Conservation (phyloP, 73 alveolate species). For the Diophrys appendiculata region DNA sequence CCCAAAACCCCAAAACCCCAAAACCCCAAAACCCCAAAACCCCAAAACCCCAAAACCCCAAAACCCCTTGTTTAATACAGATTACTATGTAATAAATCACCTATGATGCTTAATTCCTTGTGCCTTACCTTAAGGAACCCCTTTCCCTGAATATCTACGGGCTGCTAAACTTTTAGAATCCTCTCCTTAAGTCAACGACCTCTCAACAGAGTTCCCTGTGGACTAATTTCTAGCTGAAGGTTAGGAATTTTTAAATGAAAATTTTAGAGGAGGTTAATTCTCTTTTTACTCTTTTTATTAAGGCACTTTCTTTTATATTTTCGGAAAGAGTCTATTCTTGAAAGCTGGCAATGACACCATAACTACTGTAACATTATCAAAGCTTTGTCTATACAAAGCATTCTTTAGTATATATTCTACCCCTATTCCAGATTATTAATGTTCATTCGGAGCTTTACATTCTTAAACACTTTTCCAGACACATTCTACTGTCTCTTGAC, state of each 20-base stretch:
- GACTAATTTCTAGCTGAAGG: too few relatives aligned
- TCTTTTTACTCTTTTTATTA: not conserved
- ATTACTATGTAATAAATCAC: too few relatives aligned
- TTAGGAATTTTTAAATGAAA: too few relatives aligned
- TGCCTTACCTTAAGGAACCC: not conserved
- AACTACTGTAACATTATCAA: not conserved
- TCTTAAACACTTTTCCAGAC: constrained; percentile 69
- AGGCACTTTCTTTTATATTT: not conserved
- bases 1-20: too few relatives aligned
- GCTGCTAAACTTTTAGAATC: not conserved
- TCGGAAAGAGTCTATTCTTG: not conserved
- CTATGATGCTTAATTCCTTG: not conserved
- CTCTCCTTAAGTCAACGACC: not conserved
- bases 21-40: too few relatives aligned
- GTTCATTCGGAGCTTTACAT: constrained; percentile 23
- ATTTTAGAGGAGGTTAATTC: too few relatives aligned
- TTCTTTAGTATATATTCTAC: constrained; percentile 38
- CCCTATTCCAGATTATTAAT: constrained; percentile 44
- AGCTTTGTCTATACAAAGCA: not conserved
- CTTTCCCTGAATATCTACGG: not conserved
- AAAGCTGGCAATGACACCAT: not conserved
- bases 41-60: too few relatives aligned
- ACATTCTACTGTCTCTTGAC: constrained; percentile 80
- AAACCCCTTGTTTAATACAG: too few relatives aligned
- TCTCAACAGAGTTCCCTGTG: not conserved